Percentiles rank a stretch among this genome's conserved stretches.
Conservation (phyloP, 768 basidiomycete species). For the Hygrocybe coccinea region DNA sequence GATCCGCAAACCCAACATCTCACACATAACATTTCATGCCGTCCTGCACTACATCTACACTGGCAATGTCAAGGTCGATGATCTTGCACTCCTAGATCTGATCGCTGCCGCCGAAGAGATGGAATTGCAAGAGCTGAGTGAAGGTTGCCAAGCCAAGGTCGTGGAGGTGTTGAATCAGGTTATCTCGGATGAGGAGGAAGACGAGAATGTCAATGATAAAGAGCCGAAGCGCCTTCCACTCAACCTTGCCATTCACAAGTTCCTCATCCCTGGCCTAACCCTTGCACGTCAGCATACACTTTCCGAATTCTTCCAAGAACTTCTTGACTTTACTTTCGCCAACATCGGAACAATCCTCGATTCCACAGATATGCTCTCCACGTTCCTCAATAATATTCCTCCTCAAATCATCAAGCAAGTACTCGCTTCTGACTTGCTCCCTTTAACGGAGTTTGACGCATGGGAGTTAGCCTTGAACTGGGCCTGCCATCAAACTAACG, state of each 20-base stretch:
- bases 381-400: conserved; percentile 2
- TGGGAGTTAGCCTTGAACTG: conserved; percentile 1
- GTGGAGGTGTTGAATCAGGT: not conserved
- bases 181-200: not conserved
- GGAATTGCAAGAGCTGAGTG: not conserved
- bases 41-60: conserved; percentile 3
- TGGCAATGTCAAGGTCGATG: not conserved
- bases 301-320: not conserved
- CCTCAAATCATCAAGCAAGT: conserved; percentile 2
- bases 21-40: conserved; percentile 4
- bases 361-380: conserved; percentile 1
- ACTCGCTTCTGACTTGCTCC: conserved; percentile 3
- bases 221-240: conserved; percentile 2
- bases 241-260: conserved; percentile 5
- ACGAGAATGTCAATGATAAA: conserved; percentile 4
- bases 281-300: conserved; percentile 3
- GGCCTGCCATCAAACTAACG: not conserved
- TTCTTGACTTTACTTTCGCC: conserved; percentile 2
- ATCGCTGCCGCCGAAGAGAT: conserved; percentile 3
- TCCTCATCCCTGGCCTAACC: conserved; percentile 2
- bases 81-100: conserved; percentile 3
- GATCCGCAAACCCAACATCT: not conserved
- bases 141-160: conserved; percentile 1
- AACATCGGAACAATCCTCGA: conserved; percentile 3
- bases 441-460: conserved; percentile 4